Evolutionary conservation across 2,329 filamentous ascomycete species (phyloP).

Genomic region (Leptographium wingfieldii): DNA sequence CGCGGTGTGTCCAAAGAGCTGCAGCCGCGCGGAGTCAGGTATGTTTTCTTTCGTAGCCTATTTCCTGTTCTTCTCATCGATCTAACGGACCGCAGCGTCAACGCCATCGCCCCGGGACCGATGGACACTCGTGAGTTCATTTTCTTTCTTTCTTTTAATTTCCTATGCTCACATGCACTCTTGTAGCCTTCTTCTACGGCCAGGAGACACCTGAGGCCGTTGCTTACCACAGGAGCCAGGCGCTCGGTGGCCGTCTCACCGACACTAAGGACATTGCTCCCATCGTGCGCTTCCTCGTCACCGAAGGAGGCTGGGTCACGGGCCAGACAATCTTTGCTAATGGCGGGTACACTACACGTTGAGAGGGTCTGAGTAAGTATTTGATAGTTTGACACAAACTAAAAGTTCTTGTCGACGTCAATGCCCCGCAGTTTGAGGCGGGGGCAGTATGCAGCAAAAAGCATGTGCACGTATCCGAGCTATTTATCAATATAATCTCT

Average conservation of each 20-base stretch:
- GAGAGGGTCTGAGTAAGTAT: not conserved
- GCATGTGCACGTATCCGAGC: not conserved
- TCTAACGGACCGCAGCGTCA: constrained; percentile 16
- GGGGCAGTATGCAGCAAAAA: no score
- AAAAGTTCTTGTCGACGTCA: no score
- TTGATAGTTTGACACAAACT: no score
- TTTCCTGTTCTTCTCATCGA: no score
- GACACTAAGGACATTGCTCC: constrained; percentile 32
- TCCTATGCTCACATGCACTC: not conserved
- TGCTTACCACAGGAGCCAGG: constrained; percentile 30
- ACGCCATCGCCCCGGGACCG: constrained; percentile 23
- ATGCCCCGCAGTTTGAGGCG: no score
- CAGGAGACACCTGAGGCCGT: constrained; percentile 29
- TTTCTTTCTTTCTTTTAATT: not conserved
- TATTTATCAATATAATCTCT: not conserved
- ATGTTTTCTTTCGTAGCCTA: no score
- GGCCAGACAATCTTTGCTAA: constrained; percentile 36
- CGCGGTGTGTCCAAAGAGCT: constrained; percentile 23
- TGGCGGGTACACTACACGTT: constrained; percentile 32
- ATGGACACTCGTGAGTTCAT: constrained; percentile 26
- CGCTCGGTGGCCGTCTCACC: constrained; percentile 27
- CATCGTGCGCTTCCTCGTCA: constrained; percentile 28
- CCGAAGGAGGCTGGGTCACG: constrained; percentile 31
- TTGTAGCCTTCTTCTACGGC: constrained; percentile 29
- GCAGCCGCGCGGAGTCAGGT: constrained; percentile 16